Evolutionary conservation across 371 early-diverging fungal species (phyloP).

Genomic region (Blyttiomyces sp.): DNA sequence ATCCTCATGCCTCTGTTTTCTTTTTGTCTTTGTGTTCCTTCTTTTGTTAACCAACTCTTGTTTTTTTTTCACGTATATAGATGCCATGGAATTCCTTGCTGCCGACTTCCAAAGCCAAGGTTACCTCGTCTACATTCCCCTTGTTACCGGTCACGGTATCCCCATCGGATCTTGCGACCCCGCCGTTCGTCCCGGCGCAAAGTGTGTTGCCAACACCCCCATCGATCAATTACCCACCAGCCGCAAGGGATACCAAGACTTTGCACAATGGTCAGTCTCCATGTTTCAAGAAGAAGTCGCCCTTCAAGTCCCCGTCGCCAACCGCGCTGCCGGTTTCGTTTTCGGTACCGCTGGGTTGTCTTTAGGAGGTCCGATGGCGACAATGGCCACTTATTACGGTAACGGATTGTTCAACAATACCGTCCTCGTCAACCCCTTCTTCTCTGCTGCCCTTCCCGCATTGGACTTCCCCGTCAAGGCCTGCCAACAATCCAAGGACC

Average conservation of each 20-base stretch:
- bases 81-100: background rate
- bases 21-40: too few species aligned
- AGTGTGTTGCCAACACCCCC: background rate
- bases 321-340: too few species aligned
- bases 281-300: too few species aligned
- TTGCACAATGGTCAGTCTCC: too few species aligned
- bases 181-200: background rate
- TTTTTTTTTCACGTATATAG: too few species aligned
- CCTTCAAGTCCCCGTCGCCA: too few species aligned
- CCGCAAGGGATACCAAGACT: too few species aligned
- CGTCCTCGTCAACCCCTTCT: conserved; percentile 4
- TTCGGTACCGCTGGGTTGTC: too few species aligned
- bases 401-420: background rate
- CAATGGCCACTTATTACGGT: background rate
- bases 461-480: conserved; percentile 1
- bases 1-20: too few species aligned
- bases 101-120: background rate
- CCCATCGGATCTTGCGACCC: background rate
- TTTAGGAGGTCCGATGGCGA: conserved; percentile 1
- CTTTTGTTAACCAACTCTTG: too few species aligned
- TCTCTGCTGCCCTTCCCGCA: background rate
- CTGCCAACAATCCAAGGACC: background rate
- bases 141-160: conserved; percentile 9
- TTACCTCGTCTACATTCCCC: background rate
- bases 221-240: too few species aligned